Base-by-base conservation (phyloP, 768 basidiomycete species). In the Boletus fagicola region DNA sequence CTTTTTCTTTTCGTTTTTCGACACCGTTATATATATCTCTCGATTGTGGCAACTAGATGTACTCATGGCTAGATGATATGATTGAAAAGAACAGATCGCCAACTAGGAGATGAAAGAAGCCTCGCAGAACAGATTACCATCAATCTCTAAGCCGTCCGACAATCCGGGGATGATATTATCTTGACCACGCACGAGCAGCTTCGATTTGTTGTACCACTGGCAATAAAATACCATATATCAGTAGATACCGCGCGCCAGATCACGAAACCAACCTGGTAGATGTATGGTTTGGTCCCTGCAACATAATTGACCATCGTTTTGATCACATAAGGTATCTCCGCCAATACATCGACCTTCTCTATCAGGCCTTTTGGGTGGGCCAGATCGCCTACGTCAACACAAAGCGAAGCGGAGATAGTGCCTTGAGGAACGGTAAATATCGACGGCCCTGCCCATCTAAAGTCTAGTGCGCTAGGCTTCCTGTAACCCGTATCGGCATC, bases 221-320 rank as follows among this genome's bases (percentile, higher is more conserved):
- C 11, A 18, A 57, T 46, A 40, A 42, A 2, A 38, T 1, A 45
- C 1, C 52, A 43, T 49, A 40, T 24, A 36, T 50, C 33, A 57
- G 44, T 44, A 13, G 12, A 43, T 15, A 13, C 1, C 20, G 22
- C 15, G 5, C 8, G 22, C 44, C 33, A 11, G 4, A 51, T 7
- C 4, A 22, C 20, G 52, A 51, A 40, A 75, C 84, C 53, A 52
- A 89, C 94, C 83, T 95, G 92, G 73, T 96, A 97, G 71, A 96
- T 90, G 71, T 86, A 95, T 0, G 94, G 96, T 72, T 95, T 94
- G 22, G 92, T 93, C 40, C 92, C 90, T 39, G 94, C 86, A 38
- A 94, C 94, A 66, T 96, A 96, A 67, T 88, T 92, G 62, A 99
- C 86, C 59, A 94, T 88, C 72, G 94, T 85, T 78, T 94, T 93